Conservation (phyloP, 2,329 filamentous ascomycete species). For the Colletotrichum gigasporum region DNA sequence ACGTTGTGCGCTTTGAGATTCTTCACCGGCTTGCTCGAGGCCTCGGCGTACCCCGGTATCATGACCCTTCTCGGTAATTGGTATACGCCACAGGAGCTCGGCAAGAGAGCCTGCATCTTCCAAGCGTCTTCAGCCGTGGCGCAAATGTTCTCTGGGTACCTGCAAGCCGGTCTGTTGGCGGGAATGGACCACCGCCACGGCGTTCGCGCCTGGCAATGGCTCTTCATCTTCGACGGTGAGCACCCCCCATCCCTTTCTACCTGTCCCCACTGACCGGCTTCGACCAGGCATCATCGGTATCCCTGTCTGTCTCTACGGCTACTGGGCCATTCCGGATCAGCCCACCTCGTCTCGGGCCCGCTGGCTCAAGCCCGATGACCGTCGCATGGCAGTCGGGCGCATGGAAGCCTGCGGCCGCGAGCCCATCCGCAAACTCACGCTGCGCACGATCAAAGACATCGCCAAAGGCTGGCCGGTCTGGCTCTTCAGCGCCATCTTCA, state of each 20-base stretch:
- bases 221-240: conserved; percentile 54
- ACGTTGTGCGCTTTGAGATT: conserved; percentile 52
- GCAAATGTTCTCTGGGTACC: conserved; percentile 54
- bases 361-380: conserved; percentile 40
- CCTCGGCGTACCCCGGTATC: conserved; percentile 48
- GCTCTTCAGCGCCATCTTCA: conserved; percentile 44
- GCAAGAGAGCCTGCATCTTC: conserved; percentile 53
- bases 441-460: conserved; percentile 39
- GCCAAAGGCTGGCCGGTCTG: conserved; percentile 42
- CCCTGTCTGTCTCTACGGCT: conserved; percentile 43
- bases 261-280: neutral
- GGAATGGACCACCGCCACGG: conserved; percentile 48
- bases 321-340: conserved; percentile 44
- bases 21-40: conserved; percentile 51
- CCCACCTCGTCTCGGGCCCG: conserved; percentile 39
- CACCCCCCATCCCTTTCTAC: neutral
- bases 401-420: conserved; percentile 42
- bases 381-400: conserved; percentile 38
- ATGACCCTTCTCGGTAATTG: conserved; percentile 52
- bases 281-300: conserved; percentile 38
- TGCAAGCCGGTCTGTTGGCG: conserved; percentile 51
- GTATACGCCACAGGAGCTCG: conserved; percentile 54
- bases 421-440: conserved; percentile 42
- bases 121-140: conserved; percentile 47
- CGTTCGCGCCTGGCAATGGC: conserved; percentile 54